Evolutionary conservation across 305 asterid genomes (phyloP).

Genomic region (Fraxinus ornus): DNA sequence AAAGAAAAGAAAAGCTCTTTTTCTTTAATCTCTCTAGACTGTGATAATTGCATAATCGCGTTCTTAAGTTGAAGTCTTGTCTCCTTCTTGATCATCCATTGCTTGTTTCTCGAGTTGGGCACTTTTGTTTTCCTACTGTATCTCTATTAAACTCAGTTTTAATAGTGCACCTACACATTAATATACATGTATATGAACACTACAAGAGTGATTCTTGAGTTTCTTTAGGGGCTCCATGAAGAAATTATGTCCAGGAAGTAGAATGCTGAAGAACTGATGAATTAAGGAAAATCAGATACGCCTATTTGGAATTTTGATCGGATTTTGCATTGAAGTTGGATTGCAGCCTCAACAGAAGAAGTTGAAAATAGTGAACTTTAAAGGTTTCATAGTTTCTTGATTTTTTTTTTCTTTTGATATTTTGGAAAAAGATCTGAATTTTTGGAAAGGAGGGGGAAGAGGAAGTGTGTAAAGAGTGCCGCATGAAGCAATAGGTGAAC

Average conservation of each 20-base stretch:
- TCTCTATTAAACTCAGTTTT: not conserved
- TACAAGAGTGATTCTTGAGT: constrained; percentile 17
- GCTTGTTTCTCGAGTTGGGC: constrained; percentile 32
- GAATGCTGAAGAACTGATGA: constrained; percentile 25
- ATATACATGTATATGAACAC: not conserved
- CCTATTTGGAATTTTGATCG: constrained; percentile 29
- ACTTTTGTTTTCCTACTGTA: constrained; percentile 26
- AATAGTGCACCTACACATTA: constrained; percentile 16
- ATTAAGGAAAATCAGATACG: constrained; percentile 7
- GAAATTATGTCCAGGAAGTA: not conserved
- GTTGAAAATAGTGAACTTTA: constrained; percentile 17
- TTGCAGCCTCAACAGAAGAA: constrained; percentile 16
- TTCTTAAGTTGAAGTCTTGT: constrained; percentile 60
- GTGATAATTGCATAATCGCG: constrained; percentile 60
- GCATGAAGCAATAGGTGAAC: constrained; percentile 71
- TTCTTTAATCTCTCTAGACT: constrained; percentile 31
- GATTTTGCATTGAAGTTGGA: constrained; percentile 25
- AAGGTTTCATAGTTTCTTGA: constrained; percentile 15
- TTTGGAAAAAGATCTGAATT: constrained; percentile 30
- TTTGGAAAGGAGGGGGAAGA: constrained; percentile 36
- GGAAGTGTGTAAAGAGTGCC: constrained; percentile 31
- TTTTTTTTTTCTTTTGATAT: constrained; percentile 15
- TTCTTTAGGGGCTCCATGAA: constrained; percentile 22
- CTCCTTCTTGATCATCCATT: constrained; percentile 50
- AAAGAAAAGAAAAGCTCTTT: constrained; percentile 25